These are phyloP conservation scores for Fusarium duplospermum DNA, from an alignment of 2,329 filamentous ascomycete species.

Conservation along the genomic window DNA sequence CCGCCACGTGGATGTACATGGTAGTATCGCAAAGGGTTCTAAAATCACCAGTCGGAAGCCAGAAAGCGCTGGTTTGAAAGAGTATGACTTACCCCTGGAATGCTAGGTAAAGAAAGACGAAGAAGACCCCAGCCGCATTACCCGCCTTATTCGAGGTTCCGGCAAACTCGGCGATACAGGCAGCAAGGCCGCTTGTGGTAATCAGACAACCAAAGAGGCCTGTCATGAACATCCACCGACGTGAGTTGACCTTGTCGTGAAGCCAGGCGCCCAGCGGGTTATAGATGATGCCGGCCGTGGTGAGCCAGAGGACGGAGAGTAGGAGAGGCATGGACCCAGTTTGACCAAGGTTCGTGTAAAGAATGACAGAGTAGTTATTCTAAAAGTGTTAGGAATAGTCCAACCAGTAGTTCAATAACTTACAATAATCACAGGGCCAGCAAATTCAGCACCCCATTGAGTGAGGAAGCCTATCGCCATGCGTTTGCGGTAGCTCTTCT, in stretches of 20 bases:
- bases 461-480: slow-evolving; percentile 64
- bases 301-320: slow-evolving; percentile 54
- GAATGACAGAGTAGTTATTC: slow-evolving; percentile 56
- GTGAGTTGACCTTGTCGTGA: slow-evolving; percentile 58
- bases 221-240: slow-evolving; percentile 56
- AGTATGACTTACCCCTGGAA: slow-evolving; percentile 54
- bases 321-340: slow-evolving; percentile 55
- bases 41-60: not conserved
- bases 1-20: slow-evolving; percentile 54
- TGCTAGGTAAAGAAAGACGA: slow-evolving; percentile 60
- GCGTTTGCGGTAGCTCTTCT: slow-evolving; percentile 60
- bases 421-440: slow-evolving; percentile 62
- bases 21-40: slow-evolving; percentile 53
- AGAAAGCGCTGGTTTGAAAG: not conserved
- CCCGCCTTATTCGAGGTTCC: slow-evolving; percentile 53
- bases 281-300: slow-evolving; percentile 60
- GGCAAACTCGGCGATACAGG: slow-evolving; percentile 50
- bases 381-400: slow-evolving; percentile 26
- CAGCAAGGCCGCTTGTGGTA: slow-evolving; percentile 49
- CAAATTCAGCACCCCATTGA: slow-evolving; percentile 65
- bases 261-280: slow-evolving; percentile 64
- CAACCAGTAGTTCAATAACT: slow-evolving; percentile 31
- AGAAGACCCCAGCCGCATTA: slow-evolving; percentile 54
- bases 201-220: slow-evolving; percentile 55
- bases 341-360: slow-evolving; percentile 54